Evolutionary conservation across 2,329 filamentous ascomycete genomes (phyloP), one percentile per base, ranked within the genome.

Genomic region (Nannizzia gypsea): DNA sequence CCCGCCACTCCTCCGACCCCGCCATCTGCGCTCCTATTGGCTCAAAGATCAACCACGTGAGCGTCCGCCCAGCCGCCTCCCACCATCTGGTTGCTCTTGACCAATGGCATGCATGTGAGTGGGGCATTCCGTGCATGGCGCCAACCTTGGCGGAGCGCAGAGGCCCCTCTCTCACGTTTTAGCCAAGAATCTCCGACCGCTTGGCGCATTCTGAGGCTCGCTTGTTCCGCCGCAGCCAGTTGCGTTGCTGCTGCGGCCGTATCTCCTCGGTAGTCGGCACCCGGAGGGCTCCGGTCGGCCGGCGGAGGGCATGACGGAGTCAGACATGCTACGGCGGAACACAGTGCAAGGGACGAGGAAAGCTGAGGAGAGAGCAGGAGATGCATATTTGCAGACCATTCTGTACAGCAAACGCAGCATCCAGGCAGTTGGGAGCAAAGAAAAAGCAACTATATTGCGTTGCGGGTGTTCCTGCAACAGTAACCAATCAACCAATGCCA

Each of bases 31-130:
- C 26, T 60, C 61, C 61, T 36, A 60, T 59, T 62, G 59, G 61
- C 15, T 40, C 20, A 2, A 24, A 4, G 3, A 15, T 8, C 3
- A 55, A 17, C n/a, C 61, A 62, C 61, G 61, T 62, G 59, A 62
- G 22, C 38, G 26, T 26, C 44, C 50, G 50, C 50, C n/a, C 50
- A 54, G 50, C n/a, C 22, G 2, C 13, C 15, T 3, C 44, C 44
- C 44, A 50, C 44, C 20, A 50, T 4, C 9, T 20, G n/a, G 4
- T 17, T 2, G 8, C 3, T 34, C 11, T 54, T 4, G 34, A 20
- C 50, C 50, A 54, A 54, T 54, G 20, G n/a, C 3, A 34, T 6
- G 6, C 5, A 8, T 1, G 4, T 17, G 20, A 20, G 50, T 54
- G 50, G 50, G 15, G 24, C 13, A 54, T n/a, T 34, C 26, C 20